A percentile compares a stretch with the other conserved stretches of the same genome.
Evolutionary conservation across 2,329 filamentous ascomycete genomes (phyloP).

Genomic region (Clarireedia paspali): DNA sequence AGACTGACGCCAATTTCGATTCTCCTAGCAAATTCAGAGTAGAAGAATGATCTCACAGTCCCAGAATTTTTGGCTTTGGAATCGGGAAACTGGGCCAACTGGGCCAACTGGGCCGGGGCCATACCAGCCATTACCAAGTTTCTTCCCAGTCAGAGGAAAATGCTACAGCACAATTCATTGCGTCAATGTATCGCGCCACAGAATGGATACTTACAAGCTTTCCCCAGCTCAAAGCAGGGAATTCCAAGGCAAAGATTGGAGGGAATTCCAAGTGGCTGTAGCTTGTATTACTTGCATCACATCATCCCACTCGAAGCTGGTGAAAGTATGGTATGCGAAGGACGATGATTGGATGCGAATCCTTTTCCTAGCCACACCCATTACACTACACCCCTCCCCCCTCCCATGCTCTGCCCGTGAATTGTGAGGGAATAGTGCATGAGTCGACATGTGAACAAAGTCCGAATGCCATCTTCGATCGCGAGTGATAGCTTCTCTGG

Average conservation of each 20-base stretch:
- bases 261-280: neutral
- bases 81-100: too few species aligned
- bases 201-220: neutral
- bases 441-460: neutral
- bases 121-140: slow-evolving; percentile 2
- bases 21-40: slow-evolving; percentile 4
- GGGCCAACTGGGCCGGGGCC: neutral
- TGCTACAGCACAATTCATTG: neutral
- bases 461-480: neutral
- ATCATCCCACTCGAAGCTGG: neutral
- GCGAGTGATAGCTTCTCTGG: neutral
- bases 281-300: slow-evolving; percentile 4
- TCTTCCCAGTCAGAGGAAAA: neutral
- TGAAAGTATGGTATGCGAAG: neutral
- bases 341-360: neutral
- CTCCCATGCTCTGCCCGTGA: neutral
- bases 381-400: neutral
- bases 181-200: slow-evolving; percentile 2
- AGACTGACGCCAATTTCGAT: neutral
- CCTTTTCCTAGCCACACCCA: neutral
- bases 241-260: neutral
- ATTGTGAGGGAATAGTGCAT: neutral
- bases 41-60: slow-evolving; percentile 5
- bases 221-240: slow-evolving; percentile 5
- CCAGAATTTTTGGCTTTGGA: neutral